These are phyloP conservation scores for Aspergillus novofumigatus DNA, from an alignment of 2,329 filamentous ascomycete species.

Conservation along the genomic window DNA sequence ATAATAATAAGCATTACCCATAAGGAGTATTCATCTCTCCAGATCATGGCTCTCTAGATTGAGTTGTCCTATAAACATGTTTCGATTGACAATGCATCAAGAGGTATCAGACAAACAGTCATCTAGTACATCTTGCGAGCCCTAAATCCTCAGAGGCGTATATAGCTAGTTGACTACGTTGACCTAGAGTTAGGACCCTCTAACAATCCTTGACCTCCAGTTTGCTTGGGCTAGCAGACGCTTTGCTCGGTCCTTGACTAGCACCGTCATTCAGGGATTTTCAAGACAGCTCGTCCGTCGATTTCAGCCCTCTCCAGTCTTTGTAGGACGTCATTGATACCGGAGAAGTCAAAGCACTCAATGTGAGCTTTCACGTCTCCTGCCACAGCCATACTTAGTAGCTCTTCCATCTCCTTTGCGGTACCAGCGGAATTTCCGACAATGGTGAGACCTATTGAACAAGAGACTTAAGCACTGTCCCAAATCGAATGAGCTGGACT, in stretches of 20 bases:
- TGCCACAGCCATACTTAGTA: slow-evolving; percentile 41
- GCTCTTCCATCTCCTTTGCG: slow-evolving; percentile 43
- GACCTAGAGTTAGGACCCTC: neutral
- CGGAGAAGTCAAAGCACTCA: slow-evolving; percentile 32
- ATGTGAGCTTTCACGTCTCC: slow-evolving; percentile 39
- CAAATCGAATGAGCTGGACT: neutral
- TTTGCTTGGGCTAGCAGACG: neutral
- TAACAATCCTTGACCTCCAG: neutral
- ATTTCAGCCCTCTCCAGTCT: slow-evolving; percentile 35
- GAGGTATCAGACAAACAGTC: neutral
- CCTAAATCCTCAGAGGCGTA: neutral
- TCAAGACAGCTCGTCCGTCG: slow-evolving; percentile 35
- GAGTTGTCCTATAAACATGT: neutral
- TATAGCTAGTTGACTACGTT: neutral
- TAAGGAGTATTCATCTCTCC: neutral
- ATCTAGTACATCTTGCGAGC: neutral
- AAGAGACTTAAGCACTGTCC: slow-evolving; percentile 6
- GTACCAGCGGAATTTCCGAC: slow-evolving; percentile 46
- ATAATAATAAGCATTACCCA: neutral
- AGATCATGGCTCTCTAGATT: neutral
- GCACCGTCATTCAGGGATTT: slow-evolving; percentile 22
- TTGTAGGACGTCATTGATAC: slow-evolving; percentile 33
- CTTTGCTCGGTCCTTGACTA: neutral
- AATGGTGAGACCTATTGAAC: slow-evolving; percentile 36
- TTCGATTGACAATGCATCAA: neutral